phyloP scores from a whole-genome alignment of 2,329 filamentous ascomycete genomes.

The Colletotrichum ledebouriae region DNA sequence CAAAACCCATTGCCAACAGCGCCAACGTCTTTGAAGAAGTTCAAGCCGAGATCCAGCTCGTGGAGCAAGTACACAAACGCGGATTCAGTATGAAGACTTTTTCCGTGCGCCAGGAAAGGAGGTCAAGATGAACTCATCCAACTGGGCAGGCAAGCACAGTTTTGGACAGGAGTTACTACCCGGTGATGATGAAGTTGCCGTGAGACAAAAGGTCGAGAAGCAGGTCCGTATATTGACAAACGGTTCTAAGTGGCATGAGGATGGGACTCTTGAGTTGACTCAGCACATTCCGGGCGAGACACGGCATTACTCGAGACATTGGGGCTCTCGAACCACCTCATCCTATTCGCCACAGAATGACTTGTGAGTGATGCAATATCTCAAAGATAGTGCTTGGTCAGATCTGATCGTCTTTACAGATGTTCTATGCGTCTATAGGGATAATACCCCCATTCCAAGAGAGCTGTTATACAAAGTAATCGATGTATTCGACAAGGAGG shows the following conservation, averaged over 20 bases:
- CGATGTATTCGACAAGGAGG: slow-evolving; percentile 39
- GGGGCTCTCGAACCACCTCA: slow-evolving; percentile 42
- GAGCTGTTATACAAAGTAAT: slow-evolving; percentile 39
- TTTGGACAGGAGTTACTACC: slow-evolving; percentile 49
- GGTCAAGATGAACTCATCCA: slow-evolving; percentile 41
- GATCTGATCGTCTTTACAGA: slow-evolving; percentile 12
- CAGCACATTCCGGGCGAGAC: slow-evolving; percentile 43
- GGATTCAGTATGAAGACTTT: slow-evolving; percentile 45
- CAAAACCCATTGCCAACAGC: no score
- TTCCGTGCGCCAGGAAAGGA: slow-evolving; percentile 43
- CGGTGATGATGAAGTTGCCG: slow-evolving; percentile 34
- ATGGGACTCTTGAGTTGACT: slow-evolving; percentile 41
- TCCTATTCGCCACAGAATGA: slow-evolving; percentile 44
- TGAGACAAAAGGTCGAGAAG: slow-evolving; percentile 36
- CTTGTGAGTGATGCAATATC: slow-evolving; percentile 27
- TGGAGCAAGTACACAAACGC: slow-evolving; percentile 38
- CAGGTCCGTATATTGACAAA: slow-evolving; percentile 40
- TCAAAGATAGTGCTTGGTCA: background rate
- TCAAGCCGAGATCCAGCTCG: slow-evolving; percentile 38
- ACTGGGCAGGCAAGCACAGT: slow-evolving; percentile 44
- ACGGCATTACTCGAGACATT: slow-evolving; percentile 43
- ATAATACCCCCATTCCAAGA: slow-evolving; percentile 37
- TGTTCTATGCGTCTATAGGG: slow-evolving; percentile 41
- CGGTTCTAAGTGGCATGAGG: slow-evolving; percentile 39
- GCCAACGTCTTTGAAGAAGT: no score